Percentiles rank a stretch among this genome's conserved stretches.
These are phyloP conservation scores for Artemisia tridentata DNA, from an alignment of 129 eudicot species.

Conservation along the genomic window DNA sequence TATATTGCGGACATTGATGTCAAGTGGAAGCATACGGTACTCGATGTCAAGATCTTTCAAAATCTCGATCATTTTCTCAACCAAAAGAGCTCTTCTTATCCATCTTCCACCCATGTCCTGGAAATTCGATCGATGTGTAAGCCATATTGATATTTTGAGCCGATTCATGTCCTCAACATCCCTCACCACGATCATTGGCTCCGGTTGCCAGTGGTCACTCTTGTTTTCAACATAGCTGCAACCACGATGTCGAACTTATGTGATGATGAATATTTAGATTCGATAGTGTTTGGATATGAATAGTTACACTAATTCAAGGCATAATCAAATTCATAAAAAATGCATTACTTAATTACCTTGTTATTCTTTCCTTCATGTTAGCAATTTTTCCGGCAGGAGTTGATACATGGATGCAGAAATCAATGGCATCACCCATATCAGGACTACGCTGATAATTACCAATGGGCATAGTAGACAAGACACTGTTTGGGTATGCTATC, in stretches of 20 bases:
- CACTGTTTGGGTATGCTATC: conserved; percentile 46
- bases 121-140: conserved; percentile 45
- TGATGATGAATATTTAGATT: background rate
- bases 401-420: conserved; percentile 46
- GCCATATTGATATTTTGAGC: conserved; percentile 48
- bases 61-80: conserved; percentile 47
- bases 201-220: conserved; percentile 54
- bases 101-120: conserved; percentile 66
- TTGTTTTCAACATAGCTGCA: conserved; percentile 47
- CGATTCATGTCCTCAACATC: conserved; percentile 47
- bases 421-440: conserved; percentile 57
- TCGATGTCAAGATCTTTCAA: conserved; percentile 52
- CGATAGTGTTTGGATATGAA: background rate
- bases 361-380: conserved; percentile 38
- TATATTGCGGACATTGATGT: conserved; percentile 38
- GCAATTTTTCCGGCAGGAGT: conserved; percentile 49
- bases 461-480: conserved; percentile 41
- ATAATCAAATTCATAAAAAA: background rate
- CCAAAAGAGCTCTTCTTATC: conserved; percentile 47
- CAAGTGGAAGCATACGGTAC: conserved; percentile 45
- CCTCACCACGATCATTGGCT: conserved; percentile 37
- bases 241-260: background rate
- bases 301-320: no score
- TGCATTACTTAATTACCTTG: conserved; percentile 14
- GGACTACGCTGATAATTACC: conserved; percentile 57